These are phyloP conservation scores for Chloropicon primus DNA, from an alignment of 139 green algal genomes.

Conservation along the genomic window DNA sequence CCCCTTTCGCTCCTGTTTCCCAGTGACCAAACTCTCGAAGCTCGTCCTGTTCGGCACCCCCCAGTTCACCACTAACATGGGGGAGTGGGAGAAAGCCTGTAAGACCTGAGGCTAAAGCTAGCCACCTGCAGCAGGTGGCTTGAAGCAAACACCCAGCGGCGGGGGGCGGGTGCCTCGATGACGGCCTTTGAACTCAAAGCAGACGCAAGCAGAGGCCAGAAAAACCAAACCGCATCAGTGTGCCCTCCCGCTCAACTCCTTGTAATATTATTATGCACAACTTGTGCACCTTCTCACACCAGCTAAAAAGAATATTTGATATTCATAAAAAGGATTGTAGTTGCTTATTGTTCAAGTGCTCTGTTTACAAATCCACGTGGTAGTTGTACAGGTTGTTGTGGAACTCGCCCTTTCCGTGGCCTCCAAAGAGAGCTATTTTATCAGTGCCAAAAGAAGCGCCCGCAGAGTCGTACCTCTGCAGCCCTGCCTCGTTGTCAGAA, in stretches of 20 bases:
- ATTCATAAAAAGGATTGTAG: too few species aligned
- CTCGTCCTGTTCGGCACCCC: slow-evolving; percentile 16
- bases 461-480: slow-evolving; percentile 7
- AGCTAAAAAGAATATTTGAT: too few species aligned
- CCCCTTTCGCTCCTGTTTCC: slow-evolving; percentile 13
- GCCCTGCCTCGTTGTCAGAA: neutral
- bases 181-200: neutral
- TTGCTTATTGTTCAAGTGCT: too few species aligned
- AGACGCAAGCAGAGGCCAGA: too few species aligned
- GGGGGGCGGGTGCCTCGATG: neutral
- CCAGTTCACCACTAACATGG: neutral
- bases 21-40: slow-evolving; percentile 21
- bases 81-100: neutral
- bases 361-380: too few species aligned
- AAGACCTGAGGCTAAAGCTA: neutral
- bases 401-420: slow-evolving; percentile 6
- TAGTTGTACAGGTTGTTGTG: neutral
- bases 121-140: too few species aligned
- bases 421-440: slow-evolving; percentile 1
- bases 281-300: too few species aligned
- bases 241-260: too few species aligned
- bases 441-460: neutral
- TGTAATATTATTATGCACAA: too few species aligned
- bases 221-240: too few species aligned
- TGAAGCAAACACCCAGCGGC: too few species aligned